phyloP scores from a whole-genome alignment of 176 grass and related monocot genomes.

The Zea mays region Zm-B73-REFERENCE-NAM-5.0 NC_050100.1:5942501-5943000 shows the following conservation, averaged over 20 bases:
- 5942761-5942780: slow-evolving; percentile 96
- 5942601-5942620: slow-evolving; percentile 37
- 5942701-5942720: slow-evolving; percentile 93
- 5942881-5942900: background rate
- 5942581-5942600: slow-evolving; percentile 56
- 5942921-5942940: slow-evolving; percentile 34
- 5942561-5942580: slow-evolving; percentile 77
- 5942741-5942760: slow-evolving; percentile 95
- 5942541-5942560: slow-evolving; percentile 75
- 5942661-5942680: slow-evolving; percentile 73
- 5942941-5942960: slow-evolving; percentile 3
- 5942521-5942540: slow-evolving; percentile 99
- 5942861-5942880: background rate
- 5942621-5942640: slow-evolving; percentile 89
- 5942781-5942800: slow-evolving; percentile 81
- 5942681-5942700: slow-evolving; percentile 84
- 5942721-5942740: slow-evolving; percentile 99
- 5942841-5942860: background rate
- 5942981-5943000: slow-evolving; percentile 6
- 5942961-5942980: slow-evolving; percentile 21
- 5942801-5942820: slow-evolving; percentile 34
- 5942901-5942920: slow-evolving; percentile 13
- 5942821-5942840: slow-evolving; percentile 21
- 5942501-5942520: slow-evolving; percentile 90
- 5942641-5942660: slow-evolving; percentile 96